Evolutionary conservation across 1,284 basidiomycete genomes (phyloP).

Genomic region (Sphagnurus paluster): DNA sequence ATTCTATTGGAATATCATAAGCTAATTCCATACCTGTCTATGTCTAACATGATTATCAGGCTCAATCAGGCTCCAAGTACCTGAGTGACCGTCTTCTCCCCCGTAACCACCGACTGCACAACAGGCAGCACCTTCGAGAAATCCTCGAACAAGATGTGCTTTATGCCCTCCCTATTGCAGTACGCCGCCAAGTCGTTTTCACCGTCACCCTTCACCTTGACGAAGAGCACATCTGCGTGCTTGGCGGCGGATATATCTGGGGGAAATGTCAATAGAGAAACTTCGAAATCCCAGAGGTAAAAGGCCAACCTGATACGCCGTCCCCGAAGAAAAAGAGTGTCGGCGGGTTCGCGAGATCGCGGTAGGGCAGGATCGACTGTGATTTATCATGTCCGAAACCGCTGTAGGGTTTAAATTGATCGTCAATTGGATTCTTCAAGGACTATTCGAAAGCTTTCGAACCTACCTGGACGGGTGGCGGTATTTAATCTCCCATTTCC

Average conservation of each 20-base stretch:
- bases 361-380: constrained; percentile 87
- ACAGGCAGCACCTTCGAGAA: constrained; percentile 61
- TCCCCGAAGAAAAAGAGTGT: constrained; percentile 94
- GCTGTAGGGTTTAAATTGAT: constrained; percentile 40
- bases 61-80: constrained; percentile 25
- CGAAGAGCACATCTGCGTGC: constrained; percentile 89
- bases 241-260: constrained; percentile 86
- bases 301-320: constrained; percentile 76
- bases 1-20: too few species aligned
- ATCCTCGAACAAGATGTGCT: constrained; percentile 66
- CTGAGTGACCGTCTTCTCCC: constrained; percentile 47
- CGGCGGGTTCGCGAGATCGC: constrained; percentile 67
- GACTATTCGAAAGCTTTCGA: not conserved
- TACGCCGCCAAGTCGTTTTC: constrained; percentile 86
- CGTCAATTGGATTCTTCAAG: not conserved
- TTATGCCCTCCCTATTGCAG: constrained; percentile 69
- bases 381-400: constrained; percentile 94
- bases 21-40: not conserved
- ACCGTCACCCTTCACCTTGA: constrained; percentile 76
- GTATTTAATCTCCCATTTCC: constrained; percentile 84
- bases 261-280: constrained; percentile 1
- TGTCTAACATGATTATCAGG: not conserved
- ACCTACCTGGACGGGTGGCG: constrained; percentile 81
- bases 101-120: constrained; percentile 67
- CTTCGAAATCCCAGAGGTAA: not conserved